phyloP scores from a whole-genome alignment of 208 protist genomes.

The Leishmania braziliensis region DNA sequence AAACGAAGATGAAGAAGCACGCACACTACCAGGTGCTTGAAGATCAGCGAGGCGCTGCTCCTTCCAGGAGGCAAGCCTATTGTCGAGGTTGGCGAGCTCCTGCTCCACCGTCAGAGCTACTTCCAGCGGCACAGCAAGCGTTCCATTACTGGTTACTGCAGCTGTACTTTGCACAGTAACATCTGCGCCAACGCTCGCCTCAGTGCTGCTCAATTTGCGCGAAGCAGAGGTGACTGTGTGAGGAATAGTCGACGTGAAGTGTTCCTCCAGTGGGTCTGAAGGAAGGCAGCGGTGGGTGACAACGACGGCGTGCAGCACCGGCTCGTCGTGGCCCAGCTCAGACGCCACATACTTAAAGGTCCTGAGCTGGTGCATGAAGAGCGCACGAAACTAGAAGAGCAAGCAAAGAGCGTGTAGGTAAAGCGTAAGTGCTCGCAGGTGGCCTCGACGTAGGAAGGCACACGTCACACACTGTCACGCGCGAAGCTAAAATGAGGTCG shows the following conservation, averaged over 20 bases:
- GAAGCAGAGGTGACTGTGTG: slow-evolving; percentile 3
- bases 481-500: not conserved
- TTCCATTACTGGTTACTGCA: not conserved
- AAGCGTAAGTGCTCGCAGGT: not conserved
- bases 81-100: slow-evolving; percentile 20
- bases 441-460: not conserved
- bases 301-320: slow-evolving; percentile 37
- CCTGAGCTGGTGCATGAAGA: slow-evolving; percentile 26
- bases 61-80: slow-evolving; percentile 31
- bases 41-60: slow-evolving; percentile 37
- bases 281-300: slow-evolving; percentile 26
- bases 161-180: not conserved
- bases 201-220: not conserved
- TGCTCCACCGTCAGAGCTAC: slow-evolving; percentile 8
- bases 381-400: not conserved
- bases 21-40: not conserved
- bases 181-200: not conserved
- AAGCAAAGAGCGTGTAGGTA: not conserved
- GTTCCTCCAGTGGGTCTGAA: not conserved
- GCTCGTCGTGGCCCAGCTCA: slow-evolving; percentile 19
- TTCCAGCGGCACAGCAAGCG: not conserved
- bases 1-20: not conserved
- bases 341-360: slow-evolving; percentile 27
- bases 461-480: not conserved
- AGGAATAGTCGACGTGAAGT: slow-evolving; percentile 21